These are phyloP conservation scores for Didymella keratinophila DNA, from an alignment of 2,329 filamentous ascomycete genomes.

Conservation along the genomic window DNA sequence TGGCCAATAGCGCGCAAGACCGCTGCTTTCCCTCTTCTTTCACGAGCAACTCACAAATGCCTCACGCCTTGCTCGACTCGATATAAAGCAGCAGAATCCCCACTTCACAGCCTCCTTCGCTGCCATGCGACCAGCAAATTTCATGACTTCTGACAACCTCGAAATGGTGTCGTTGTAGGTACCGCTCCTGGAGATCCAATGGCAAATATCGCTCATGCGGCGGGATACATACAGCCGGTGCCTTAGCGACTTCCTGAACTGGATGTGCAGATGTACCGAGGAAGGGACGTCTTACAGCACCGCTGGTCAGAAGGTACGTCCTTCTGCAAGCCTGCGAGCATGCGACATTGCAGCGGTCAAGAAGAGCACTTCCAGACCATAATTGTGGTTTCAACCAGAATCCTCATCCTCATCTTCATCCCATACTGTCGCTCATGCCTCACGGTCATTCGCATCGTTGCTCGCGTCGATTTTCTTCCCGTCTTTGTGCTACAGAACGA, in stretches of 20 bases:
- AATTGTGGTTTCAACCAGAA: not conserved
- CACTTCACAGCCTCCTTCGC: slow-evolving; percentile 15
- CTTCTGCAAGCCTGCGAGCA: slow-evolving; percentile 8
- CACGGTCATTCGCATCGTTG: not conserved
- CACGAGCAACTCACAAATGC: slow-evolving; percentile 1
- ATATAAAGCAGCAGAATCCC: slow-evolving; percentile 9
- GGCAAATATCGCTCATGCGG: slow-evolving; percentile 15
- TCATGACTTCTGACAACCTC: slow-evolving; percentile 3
- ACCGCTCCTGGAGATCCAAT: slow-evolving; percentile 13
- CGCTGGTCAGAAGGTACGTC: slow-evolving; percentile 16
- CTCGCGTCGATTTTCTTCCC: not conserved
- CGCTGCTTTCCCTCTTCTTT: slow-evolving; percentile 7
- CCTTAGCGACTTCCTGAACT: slow-evolving; percentile 19
- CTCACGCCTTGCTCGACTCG: slow-evolving; percentile 10
- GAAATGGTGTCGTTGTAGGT: slow-evolving; percentile 3
- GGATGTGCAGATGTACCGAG: slow-evolving; percentile 6
- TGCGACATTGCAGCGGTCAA: slow-evolving; percentile 4
- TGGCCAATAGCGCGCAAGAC: slow-evolving; percentile 16
- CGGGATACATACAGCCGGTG: slow-evolving; percentile 6
- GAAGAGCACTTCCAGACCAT: slow-evolving; percentile 1
- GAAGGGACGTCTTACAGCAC: slow-evolving; percentile 1
- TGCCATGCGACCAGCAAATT: not conserved
- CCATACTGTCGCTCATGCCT: not conserved
- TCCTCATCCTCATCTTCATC: not conserved
- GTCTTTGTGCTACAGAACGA: not conserved